phyloP scores from a whole-genome alignment of 2,329 filamentous ascomycete genomes.

The Trichoderma semiorbis region DNA sequence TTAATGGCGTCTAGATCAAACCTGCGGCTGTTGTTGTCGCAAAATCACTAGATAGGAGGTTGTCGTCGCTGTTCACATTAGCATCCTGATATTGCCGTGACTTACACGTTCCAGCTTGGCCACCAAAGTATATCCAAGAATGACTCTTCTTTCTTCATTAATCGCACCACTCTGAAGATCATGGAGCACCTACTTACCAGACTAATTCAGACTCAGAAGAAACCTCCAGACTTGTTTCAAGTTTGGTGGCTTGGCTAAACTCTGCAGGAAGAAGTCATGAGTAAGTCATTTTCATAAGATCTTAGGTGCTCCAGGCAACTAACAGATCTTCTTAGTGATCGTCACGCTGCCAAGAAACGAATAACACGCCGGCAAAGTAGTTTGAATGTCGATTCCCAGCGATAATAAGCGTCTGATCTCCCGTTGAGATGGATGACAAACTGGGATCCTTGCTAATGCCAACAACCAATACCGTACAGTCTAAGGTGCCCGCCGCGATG shows the following conservation, averaged over 20 bases:
- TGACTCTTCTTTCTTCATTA: neutral
- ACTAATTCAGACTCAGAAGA: conserved; percentile 30
- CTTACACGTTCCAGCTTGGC: conserved; percentile 15
- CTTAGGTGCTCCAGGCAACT: conserved; percentile 32
- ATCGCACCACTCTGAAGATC: neutral
- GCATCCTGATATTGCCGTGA: neutral
- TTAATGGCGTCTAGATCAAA: conserved; percentile 33
- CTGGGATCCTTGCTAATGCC: conserved; percentile 23
- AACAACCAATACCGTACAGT: conserved; percentile 37
- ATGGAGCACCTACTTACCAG: conserved; percentile 24
- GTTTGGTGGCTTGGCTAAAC: conserved; percentile 31
- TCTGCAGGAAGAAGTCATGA: conserved; percentile 32
- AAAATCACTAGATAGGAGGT: neutral
- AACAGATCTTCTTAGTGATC: conserved; percentile 42
- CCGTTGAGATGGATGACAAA: conserved; percentile 22
- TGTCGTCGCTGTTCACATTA: neutral
- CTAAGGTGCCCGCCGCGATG: conserved; percentile 33
- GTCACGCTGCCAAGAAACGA: conserved; percentile 44
- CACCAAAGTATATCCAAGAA: neutral
- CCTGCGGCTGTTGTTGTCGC: conserved; percentile 13
- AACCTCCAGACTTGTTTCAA: conserved; percentile 36
- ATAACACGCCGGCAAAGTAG: conserved; percentile 30
- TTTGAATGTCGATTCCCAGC: conserved; percentile 27
- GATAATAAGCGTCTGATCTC: conserved; percentile 26
- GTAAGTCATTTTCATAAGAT: conserved; percentile 31